These are phyloP conservation scores for Penicillium hordei DNA, from an alignment of 2,329 filamentous ascomycete species.

Conservation along the genomic window DNA sequence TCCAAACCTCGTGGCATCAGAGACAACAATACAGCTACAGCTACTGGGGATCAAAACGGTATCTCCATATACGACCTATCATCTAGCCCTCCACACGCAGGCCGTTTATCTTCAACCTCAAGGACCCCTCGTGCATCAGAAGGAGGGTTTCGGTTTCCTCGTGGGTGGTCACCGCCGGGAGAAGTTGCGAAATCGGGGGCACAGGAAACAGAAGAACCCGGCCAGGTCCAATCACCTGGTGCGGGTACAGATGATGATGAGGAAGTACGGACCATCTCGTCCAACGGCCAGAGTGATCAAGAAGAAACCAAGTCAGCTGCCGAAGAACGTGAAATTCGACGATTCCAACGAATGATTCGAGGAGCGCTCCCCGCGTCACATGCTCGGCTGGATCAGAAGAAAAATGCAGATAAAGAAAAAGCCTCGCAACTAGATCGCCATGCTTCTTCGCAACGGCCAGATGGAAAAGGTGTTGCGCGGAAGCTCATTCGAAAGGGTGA, in stretches of 20 bases:
- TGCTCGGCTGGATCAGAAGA: constrained; percentile 43
- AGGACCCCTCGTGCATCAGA: constrained; percentile 20
- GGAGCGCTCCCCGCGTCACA: constrained; percentile 53
- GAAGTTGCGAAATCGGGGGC: constrained; percentile 22
- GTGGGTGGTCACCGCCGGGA: constrained; percentile 32
- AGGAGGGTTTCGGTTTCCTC: constrained; percentile 40
- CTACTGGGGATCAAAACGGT: constrained; percentile 3
- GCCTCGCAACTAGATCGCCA: constrained; percentile 23
- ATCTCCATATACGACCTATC: constrained; percentile 35
- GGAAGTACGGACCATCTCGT: constrained; percentile 23
- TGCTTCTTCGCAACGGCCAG: constrained; percentile 19
- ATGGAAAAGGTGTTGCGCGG: constrained; percentile 36
- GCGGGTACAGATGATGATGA: constrained; percentile 17
- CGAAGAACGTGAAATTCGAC: constrained; percentile 32
- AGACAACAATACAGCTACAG: constrained; percentile 21
- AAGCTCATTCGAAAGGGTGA: constrained; percentile 31
- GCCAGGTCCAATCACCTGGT: constrained; percentile 15
- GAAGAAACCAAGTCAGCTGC: constrained; percentile 22
- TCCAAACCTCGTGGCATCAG: constrained; percentile 29
- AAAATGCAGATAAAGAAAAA: constrained; percentile 28
- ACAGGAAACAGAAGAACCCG: constrained; percentile 19
- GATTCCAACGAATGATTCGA: constrained; percentile 44
- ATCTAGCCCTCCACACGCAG: constrained; percentile 44
- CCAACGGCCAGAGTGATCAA: constrained; percentile 19
- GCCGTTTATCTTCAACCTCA: constrained; percentile 30